phyloP scores from a whole-genome alignment of 331 rosid genomes.

The Erythrophleum ivorense region DNA sequence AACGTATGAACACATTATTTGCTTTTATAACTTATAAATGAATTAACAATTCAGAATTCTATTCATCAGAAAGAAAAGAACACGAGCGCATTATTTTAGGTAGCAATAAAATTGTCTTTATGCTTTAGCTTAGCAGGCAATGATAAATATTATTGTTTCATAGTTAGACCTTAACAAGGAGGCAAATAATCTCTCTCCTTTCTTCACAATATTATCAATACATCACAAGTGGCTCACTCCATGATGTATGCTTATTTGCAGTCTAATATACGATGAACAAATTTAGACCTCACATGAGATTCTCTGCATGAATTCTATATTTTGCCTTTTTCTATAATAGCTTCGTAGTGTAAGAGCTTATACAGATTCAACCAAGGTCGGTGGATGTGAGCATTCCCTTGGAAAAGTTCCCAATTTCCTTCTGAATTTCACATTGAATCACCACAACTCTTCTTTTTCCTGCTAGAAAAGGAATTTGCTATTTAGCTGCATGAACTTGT shows the following conservation, averaged over 20 bases:
- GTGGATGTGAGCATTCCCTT: not conserved
- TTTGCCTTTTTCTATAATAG: not conserved
- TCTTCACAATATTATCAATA: not conserved
- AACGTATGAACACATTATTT: not conserved
- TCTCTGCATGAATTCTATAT: not conserved
- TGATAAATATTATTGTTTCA: not conserved
- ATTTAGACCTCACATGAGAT: not conserved
- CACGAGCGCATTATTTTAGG: not conserved
- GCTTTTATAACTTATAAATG: not conserved
- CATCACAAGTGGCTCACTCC: not conserved
- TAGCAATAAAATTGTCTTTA: not conserved
- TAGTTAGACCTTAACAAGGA: not conserved
- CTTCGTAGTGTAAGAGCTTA: not conserved
- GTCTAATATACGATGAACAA: not conserved
- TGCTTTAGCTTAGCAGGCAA: not conserved
- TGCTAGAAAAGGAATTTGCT: not conserved
- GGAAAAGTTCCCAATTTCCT: not conserved
- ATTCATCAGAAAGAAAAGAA: slow-evolving; percentile 7
- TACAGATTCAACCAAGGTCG: not conserved
- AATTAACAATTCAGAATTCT: not conserved
- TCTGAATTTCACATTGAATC: slow-evolving; percentile 1
- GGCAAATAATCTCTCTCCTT: not conserved
- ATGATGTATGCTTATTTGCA: not conserved
- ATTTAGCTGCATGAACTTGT: slow-evolving; percentile 26
- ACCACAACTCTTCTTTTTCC: not conserved